Percentiles rank a stretch among this genome's conserved stretches.
Evolutionary conservation across 1,284 basidiomycete genomes (phyloP).

Genomic region (Ceratobasidium sp.): DNA sequence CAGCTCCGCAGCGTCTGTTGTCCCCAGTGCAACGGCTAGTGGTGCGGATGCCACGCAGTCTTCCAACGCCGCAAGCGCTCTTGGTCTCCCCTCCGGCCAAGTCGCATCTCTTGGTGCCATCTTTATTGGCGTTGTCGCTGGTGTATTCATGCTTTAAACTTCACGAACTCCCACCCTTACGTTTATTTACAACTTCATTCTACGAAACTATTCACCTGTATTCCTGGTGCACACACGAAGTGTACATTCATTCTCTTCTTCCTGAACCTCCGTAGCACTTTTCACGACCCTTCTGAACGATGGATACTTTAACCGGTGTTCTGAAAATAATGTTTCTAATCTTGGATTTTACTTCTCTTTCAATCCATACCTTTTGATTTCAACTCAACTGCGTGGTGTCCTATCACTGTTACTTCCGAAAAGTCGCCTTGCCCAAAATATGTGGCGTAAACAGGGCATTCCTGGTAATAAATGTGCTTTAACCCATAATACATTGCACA

Average conservation of each 20-base stretch:
- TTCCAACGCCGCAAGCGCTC: slow-evolving; percentile 22
- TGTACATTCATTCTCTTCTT: not conserved
- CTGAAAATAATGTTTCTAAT: slow-evolving; percentile 5
- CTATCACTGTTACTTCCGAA: too few relatives aligned
- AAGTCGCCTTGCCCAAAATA: too few relatives aligned
- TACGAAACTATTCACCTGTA: not conserved
- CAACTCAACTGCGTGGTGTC: too few relatives aligned
- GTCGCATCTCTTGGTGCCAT: slow-evolving; percentile 20
- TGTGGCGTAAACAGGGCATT: too few relatives aligned
- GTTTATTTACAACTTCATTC: not conserved
- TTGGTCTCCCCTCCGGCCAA: slow-evolving; percentile 16
- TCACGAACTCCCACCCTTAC: not conserved
- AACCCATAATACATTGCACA: too few relatives aligned
- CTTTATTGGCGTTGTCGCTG: slow-evolving; percentile 20
- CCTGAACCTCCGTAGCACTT: slow-evolving; percentile 22
- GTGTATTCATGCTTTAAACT: slow-evolving; percentile 34
- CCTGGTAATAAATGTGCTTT: too few relatives aligned
- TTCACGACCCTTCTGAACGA: slow-evolving; percentile 15
- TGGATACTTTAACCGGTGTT: slow-evolving; percentile 35
- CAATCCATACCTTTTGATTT: slow-evolving; percentile 4
- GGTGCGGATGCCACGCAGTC: slow-evolving; percentile 4
- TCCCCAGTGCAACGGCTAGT: not conserved
- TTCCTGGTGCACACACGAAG: slow-evolving; percentile 11
- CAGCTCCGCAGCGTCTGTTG: slow-evolving; percentile 4
- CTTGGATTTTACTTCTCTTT: slow-evolving; percentile 8